Conservation (phyloP, 2,329 filamentous ascomycete species). For the Shiraia bambusicola region DNA sequence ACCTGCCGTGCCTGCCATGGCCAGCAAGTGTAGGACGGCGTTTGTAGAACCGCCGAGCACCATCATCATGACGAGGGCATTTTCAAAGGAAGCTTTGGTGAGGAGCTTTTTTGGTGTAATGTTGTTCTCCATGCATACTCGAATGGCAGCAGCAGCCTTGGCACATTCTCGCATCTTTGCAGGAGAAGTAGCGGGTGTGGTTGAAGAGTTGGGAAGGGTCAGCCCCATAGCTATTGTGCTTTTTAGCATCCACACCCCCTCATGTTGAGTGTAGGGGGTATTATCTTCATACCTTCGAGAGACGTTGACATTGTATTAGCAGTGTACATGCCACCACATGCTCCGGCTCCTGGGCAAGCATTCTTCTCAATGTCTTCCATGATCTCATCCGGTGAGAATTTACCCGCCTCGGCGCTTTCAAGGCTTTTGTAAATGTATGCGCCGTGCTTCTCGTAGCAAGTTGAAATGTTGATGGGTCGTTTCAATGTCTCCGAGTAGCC, state of each 20-base stretch:
- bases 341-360: conserved; percentile 81
- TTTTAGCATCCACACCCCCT: conserved; percentile 4
- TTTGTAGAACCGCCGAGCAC: conserved; percentile 89
- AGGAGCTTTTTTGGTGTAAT: conserved; percentile 79
- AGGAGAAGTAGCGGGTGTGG: conserved; percentile 76
- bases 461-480: conserved; percentile 74
- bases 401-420: conserved; percentile 55
- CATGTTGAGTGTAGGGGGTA: too few species aligned
- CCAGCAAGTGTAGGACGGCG: conserved; percentile 82
- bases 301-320: conserved; percentile 81
- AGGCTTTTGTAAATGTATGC: conserved; percentile 78
- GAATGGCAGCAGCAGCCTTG: conserved; percentile 76
- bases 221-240: conserved; percentile 72
- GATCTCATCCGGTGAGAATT: conserved; percentile 69
- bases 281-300: conserved; percentile 60
- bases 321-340: conserved; percentile 77
- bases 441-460: conserved; percentile 68
- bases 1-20: conserved; percentile 84
- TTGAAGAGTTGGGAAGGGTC: conserved; percentile 78
- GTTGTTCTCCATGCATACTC: conserved; percentile 75
- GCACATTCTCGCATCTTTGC: conserved; percentile 86
- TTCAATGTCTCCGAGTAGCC: conserved; percentile 75
- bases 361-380: conserved; percentile 90
- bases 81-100: conserved; percentile 79
- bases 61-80: conserved; percentile 88